Conservation (phyloP, 2,329 filamentous ascomycete species). For the Juglanconis sp. region DNA sequence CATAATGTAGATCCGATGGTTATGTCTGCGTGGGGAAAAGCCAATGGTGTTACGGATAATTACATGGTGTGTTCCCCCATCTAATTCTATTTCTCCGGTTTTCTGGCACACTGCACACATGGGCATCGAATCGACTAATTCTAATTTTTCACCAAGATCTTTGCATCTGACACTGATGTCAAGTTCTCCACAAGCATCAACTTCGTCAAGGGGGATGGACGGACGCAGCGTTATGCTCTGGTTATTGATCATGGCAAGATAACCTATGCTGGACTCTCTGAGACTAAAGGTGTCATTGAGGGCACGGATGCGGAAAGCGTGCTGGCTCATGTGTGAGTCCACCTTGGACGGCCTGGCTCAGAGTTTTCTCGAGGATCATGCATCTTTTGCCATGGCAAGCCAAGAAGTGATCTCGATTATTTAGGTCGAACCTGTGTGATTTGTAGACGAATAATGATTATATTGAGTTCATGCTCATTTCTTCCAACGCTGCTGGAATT, state of each 20-base stretch:
- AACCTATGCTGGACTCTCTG: constrained; percentile 71
- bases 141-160: constrained; percentile 47
- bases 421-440: too few species aligned
- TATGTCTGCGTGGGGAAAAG: constrained; percentile 88
- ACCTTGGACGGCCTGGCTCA: too few species aligned
- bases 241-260: constrained; percentile 82
- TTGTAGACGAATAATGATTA: too few species aligned
- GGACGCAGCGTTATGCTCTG: constrained; percentile 77
- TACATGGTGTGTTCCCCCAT: constrained; percentile 44
- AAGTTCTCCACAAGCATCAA: constrained; percentile 76
- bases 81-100: background rate
- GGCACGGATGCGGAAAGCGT: constrained; percentile 53
- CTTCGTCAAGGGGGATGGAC: constrained; percentile 67
- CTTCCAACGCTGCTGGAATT: too few species aligned
- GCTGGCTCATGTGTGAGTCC: constrained; percentile 30
- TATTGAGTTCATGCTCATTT: too few species aligned
- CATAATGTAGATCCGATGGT: constrained; percentile 60
- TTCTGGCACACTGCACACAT: background rate
- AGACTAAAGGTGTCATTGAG: constrained; percentile 36
- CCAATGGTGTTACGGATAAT: constrained; percentile 73
- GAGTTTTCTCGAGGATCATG: too few species aligned
- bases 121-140: too few species aligned
- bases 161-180: constrained; percentile 67
- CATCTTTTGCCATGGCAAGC: too few species aligned
- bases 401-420: too few species aligned